Evolutionary conservation across 1,284 basidiomycete species (phyloP), one percentile per base, ranked within the genome.

Genomic region (Pholiota adiposa): DNA sequence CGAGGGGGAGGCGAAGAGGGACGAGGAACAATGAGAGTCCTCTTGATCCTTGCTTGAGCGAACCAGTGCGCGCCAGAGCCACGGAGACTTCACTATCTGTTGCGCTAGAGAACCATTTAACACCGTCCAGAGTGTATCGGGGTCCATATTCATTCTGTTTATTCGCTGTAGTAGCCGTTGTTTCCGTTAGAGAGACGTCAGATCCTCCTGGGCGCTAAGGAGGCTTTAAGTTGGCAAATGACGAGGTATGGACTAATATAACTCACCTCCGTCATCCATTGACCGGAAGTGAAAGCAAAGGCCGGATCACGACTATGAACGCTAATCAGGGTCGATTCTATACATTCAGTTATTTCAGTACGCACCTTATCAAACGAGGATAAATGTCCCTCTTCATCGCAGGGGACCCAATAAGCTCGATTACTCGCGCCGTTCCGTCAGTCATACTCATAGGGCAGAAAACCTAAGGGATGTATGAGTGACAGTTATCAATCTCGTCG

Each of bases 71-170:
- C 3, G 88, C 92, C 11, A 93, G 76, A 0, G 89, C 89, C 23
- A 93, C 78, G 0, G 90, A 81, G 16, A 92, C 75, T 58, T 93
- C 79, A 63, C 86, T 86, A 65, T 94, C 92, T 0, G 90, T 91
- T 1, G 92, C 92, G 56, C 88, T 90, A 11, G 90, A 91, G 76
- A 94, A 94, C 92, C 90, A 91, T 74, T 92, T 92, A 73, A 92
- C 85, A 1, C 91, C 89, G 63, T 90, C 75, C 25, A 92, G 72
- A 19, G 68, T 73, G 69, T 88, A 90, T 44, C 75, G 70, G 2
- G 80, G 74, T n/a, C 88, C 84, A 51, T 85, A 79, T 4, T 65
- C 63, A 58, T 75, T 66, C 6, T 66, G 68, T 46, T 70, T 68
- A 4, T 73, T 70, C 0, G 77, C 71, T 1, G 64, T 72, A 69